Evolutionary conservation across 768 basidiomycete species (phyloP), one percentile per base, ranked within the genome.

Genomic region (Tylopilus felleus): DNA sequence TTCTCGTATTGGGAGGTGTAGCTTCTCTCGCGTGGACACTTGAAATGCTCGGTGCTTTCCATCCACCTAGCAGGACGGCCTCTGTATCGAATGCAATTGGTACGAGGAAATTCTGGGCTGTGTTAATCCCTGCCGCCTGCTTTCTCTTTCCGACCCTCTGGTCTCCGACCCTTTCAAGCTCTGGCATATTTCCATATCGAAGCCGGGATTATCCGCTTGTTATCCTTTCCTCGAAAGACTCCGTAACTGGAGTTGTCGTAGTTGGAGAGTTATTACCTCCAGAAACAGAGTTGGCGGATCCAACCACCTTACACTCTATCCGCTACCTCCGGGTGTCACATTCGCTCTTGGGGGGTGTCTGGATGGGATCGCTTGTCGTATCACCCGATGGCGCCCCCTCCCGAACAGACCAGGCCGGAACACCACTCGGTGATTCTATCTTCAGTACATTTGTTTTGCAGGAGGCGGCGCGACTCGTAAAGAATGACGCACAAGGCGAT

Each of bases 401-500:
- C 16, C 49, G 75, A 12, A 71, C 70, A 33, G 84, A 93, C 63
- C 76, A 77, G 19, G 75, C 75, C 43, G 80, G 82, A 8, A 75
- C 71, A 2, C 73, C 74, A 4, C 70, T 89, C 1, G 88, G 88
- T 12, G 88, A 91, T 61, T 89, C 90, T 2, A 85, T 95, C 44
- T 96, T 96, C 66, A 78, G 76, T 21, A 79, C 93, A 0, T 98
- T 98, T 66, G 77, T 88, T 7, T 67, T 97, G 17, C 95, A 98
- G 67, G 96, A 98, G 65, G 90, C 88, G 2, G 86, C 77, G 14
- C 80, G 90, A 10, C 70, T 98, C 28, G 80, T 87, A 13, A 76
- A 84, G 55, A 81, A 77, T 44, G 77, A 80, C 9, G 62, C 67
- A 12, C 73, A 67, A 55, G 75, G 66, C 7, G 70, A 71, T 57